Evolutionary conservation across 768 basidiomycete species (phyloP), one percentile per base, ranked within the genome.

Genomic region (Leccinum rimulosum): DNA sequence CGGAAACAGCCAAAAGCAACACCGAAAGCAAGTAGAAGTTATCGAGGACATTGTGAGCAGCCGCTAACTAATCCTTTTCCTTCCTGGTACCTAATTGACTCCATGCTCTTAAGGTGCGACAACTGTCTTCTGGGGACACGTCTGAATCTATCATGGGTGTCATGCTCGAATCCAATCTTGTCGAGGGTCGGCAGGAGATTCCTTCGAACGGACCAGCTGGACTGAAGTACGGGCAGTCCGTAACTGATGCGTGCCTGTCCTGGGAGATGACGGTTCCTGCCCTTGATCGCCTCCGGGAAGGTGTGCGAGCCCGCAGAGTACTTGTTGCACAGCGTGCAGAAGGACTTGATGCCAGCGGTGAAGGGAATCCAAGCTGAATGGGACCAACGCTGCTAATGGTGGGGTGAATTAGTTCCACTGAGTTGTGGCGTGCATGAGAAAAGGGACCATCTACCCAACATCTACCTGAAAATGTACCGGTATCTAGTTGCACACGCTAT

Each of bases 141-240:
- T 81, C 86, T 1, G 66, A 77, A 6, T 77, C 82, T 61, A 94
- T 96, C 66, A 88, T 93, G 83, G 94, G 93, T 50, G 91, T 95
- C 56, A 98, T 98, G 95, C 80, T 98, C 57, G 96, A 98, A 75
- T 93, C 90, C 48, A 95, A 96, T 71, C 80, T 98, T 52, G 80
- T 86, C 8, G 93, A 91, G 71, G 93, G 94, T 28, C 85, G 92
- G 53, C 93, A 95, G 74, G 86, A 93, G 65, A 88, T 95, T 59
- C 87, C 93, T 4, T 68, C 82, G 1, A 79, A 81, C 11, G 94
- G 93, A 3, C 86, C 87, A 1, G 75, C 81, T 7, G 87, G 83
- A 11, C 76, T 96, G 50, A 87, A 81, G 67, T 93, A 93, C 67
- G 94, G 94, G 28, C 86, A 89, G 70, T 90, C 88, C 8, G 90